phyloP scores from a whole-genome alignment of 768 basidiomycete species.

The Ramaria sp. region DNA sequence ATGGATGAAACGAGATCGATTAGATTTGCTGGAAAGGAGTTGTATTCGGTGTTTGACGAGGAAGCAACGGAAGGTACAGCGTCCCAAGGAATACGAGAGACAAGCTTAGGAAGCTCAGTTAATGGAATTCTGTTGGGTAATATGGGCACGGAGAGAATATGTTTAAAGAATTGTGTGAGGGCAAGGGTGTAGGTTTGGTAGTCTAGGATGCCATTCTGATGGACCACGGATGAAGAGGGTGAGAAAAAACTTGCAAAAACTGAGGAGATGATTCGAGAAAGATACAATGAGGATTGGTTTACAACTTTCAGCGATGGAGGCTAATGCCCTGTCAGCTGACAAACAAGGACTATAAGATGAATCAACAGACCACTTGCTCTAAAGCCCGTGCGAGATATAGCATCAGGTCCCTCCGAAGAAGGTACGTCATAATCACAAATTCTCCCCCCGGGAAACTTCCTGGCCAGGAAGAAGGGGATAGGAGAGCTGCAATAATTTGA shows the following conservation, averaged over 20 bases:
- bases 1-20: slow-evolving; percentile 25
- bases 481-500: slow-evolving; percentile 35
- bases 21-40: slow-evolving; percentile 11
- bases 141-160: slow-evolving; percentile 62
- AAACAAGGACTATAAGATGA: neutral
- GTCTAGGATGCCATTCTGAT: neutral
- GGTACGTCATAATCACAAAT: slow-evolving; percentile 28
- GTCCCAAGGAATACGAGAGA: slow-evolving; percentile 24
- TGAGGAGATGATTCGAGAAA: slow-evolving; percentile 1
- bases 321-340: neutral
- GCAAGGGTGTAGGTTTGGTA: slow-evolving; percentile 18
- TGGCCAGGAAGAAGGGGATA: slow-evolving; percentile 18
- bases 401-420: slow-evolving; percentile 39
- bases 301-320: neutral
- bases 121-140: slow-evolving; percentile 69
- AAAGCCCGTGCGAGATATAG: slow-evolving; percentile 29
- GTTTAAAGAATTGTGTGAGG: slow-evolving; percentile 32
- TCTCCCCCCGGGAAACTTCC: neutral
- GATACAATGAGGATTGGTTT: neutral
- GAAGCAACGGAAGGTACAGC: slow-evolving; percentile 42
- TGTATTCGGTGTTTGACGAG: slow-evolving; percentile 14
- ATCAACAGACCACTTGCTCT: slow-evolving; percentile 36
- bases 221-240: neutral
- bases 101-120: slow-evolving; percentile 49
- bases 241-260: slow-evolving; percentile 24